These are phyloP conservation scores for Rhizopus stolonifer DNA, from an alignment of 371 early-diverging fungal species.

Conservation along the genomic window DNA sequence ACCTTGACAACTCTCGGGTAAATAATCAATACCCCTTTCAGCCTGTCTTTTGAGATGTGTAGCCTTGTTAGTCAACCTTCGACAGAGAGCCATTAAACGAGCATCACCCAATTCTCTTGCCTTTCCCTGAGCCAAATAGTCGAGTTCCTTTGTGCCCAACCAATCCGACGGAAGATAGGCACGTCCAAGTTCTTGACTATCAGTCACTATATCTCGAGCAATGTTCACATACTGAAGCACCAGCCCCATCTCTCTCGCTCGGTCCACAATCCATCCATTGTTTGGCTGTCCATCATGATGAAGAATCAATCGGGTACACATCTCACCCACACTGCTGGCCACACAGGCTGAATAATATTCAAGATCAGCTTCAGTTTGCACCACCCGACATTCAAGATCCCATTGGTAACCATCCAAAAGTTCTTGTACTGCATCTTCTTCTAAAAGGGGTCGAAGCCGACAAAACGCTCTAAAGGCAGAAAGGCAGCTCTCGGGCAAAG, in stretches of 20 bases:
- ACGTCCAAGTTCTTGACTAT: conserved; percentile 50
- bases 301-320: conserved; percentile 43
- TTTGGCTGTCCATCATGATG: neutral
- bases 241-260: conserved; percentile 60
- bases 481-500: conserved; percentile 28
- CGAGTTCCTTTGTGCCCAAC: conserved; percentile 8
- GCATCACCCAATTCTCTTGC: no score
- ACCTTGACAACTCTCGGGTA: conserved; percentile 39
- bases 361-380: conserved; percentile 43
- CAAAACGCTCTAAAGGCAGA: conserved; percentile 38
- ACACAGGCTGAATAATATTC: conserved; percentile 51
- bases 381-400: conserved; percentile 42
- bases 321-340: conserved; percentile 64
- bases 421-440: conserved; percentile 43
- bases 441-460: conserved; percentile 39
- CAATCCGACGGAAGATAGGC: conserved; percentile 50
- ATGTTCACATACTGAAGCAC: conserved; percentile 62
- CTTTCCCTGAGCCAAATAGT: no score
- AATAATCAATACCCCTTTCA: conserved; percentile 31
- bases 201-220: conserved; percentile 61
- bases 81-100: neutral
- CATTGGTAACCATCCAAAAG: conserved; percentile 54
- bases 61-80: no score
- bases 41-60: conserved; percentile 8
- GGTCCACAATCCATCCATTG: conserved; percentile 1